Base-by-base conservation (phyloP, 23 red algal species). In the Agarophyton chilense region DNA sequence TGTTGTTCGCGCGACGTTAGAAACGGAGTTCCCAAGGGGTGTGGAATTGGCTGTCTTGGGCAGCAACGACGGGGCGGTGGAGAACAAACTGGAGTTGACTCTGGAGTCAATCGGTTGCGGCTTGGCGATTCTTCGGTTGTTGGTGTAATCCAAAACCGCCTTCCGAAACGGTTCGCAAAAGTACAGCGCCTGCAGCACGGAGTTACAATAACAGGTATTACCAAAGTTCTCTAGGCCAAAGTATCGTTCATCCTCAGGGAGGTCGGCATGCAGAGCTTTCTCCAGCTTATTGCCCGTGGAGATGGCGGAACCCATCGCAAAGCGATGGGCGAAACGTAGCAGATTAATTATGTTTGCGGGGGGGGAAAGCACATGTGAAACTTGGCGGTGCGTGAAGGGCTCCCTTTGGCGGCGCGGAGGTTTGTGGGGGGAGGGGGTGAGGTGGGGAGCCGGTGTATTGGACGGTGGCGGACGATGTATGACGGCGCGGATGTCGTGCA, bases 141-240 rank as follows among this genome's bases (percentile, higher is more conserved):
- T 52, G 10, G 82, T 49, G 46, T 94, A 86, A 29, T 94, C 55
- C 39, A 98, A 39, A 21, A 98, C 43, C 1, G 80, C 71, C n/a
- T 78, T 80, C 36, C 96, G 89, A 83, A 98, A 98, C 35, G 96
- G 96, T 54, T 95, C 94, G 47, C 96, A 98, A 39, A 95, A 98
- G 77, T 98, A 98, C 16, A 98, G 90, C 35, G 96, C 96, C 79
- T 98, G 96, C 12, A 98, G 74, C 17, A 98, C 93, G 38, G 92
- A 95, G 78, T 95, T 98, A 35, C 85, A 91, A 61, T 98, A 98
- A 75, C 96, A 98, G 34, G 96, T 98, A 53, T 95, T 95, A 32
- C 96, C 96, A 79, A 93, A 97, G 86, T 97, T 97, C 44, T 97
- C 95, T 32, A 97, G 78, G 39, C 95, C 95, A 57, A 97, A 97